A percentile compares a stretch with the other conserved stretches of the same genome.
These are phyloP conservation scores for Chlorella sp. DNA, from an alignment of 139 green algal species.

Conservation along the genomic window DNA sequence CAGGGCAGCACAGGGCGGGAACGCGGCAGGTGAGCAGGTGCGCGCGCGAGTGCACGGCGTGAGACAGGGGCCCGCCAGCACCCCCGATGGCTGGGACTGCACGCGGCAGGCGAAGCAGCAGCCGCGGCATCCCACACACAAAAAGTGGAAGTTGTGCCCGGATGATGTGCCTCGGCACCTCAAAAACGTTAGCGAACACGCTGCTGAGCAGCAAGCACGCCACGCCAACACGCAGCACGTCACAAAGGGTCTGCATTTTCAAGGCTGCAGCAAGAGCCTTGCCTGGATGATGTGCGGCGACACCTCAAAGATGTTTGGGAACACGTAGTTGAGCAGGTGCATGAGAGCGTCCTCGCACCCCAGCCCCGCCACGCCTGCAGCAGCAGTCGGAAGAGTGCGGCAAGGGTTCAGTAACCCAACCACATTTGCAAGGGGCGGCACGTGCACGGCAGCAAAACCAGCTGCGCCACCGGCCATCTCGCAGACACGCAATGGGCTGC, in stretches of 20 bases:
- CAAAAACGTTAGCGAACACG: conserved; percentile 98
- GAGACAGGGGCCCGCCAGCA: not conserved
- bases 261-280: not conserved
- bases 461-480: too few species aligned
- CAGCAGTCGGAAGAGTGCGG: too few species aligned
- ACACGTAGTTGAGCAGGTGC: conserved; percentile 98
- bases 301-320: conserved; percentile 99
- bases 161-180: conserved; percentile 92
- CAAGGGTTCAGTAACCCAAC: too few species aligned
- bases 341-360: conserved; percentile 96
- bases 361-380: conserved; percentile 75
- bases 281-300: conserved; percentile 94
- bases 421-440: too few species aligned
- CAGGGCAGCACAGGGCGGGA: not conserved
- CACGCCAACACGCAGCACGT: not conserved
- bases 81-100: too few species aligned
- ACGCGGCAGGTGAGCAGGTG: not conserved
- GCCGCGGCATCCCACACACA: too few species aligned
- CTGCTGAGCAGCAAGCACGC: not conserved
- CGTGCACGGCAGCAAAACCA: too few species aligned
- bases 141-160: too few species aligned
- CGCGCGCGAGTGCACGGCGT: not conserved
- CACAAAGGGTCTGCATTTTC: not conserved
- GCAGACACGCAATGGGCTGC: too few species aligned
- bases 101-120: too few species aligned